These are phyloP conservation scores for Nidula microcarpa DNA, from an alignment of 768 basidiomycete genomes.

Conservation along the genomic window DNA sequence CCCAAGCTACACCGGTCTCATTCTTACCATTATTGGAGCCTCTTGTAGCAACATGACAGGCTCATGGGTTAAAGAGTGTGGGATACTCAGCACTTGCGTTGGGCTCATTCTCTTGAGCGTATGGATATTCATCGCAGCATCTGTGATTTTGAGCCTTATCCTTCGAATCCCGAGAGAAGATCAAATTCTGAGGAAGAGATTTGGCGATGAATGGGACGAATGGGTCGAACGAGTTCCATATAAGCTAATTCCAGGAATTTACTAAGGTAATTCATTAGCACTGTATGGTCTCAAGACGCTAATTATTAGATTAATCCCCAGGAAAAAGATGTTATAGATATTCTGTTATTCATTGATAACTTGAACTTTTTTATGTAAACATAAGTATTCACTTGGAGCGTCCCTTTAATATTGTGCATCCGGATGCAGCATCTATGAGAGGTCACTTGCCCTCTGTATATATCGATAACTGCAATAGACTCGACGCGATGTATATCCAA, in stretches of 20 bases:
- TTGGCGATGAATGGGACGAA: conserved; percentile 24
- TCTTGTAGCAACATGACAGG: conserved; percentile 19
- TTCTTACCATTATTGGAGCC: conserved; percentile 23
- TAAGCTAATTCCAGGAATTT: conserved; percentile 29
- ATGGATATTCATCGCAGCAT: conserved; percentile 19
- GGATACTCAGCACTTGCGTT: conserved; percentile 16
- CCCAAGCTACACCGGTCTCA: conserved; percentile 33
- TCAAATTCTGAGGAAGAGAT: conserved; percentile 22
- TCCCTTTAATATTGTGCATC: too few species aligned
- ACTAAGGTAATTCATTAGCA: conserved; percentile 10
- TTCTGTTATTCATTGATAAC: too few species aligned
- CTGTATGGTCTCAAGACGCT: not conserved
- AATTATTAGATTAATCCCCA: too few species aligned
- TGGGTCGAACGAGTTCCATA: conserved; percentile 31
- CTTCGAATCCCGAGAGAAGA: conserved; percentile 31
- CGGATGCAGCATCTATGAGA: too few species aligned
- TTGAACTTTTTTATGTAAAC: too few species aligned
- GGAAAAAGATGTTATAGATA: too few species aligned
- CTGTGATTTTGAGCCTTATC: conserved; percentile 20
- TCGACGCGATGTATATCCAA: too few species aligned
- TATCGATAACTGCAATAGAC: too few species aligned
- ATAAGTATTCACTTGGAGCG: too few species aligned
- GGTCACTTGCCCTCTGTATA: too few species aligned
- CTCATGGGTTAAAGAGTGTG: conserved; percentile 31
- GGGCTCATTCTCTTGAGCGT: conserved; percentile 14